Evolutionary conservation across 176 grass and related monocot species (phyloP).

Genomic region (Ampelocalamus luodianensis): DNA sequence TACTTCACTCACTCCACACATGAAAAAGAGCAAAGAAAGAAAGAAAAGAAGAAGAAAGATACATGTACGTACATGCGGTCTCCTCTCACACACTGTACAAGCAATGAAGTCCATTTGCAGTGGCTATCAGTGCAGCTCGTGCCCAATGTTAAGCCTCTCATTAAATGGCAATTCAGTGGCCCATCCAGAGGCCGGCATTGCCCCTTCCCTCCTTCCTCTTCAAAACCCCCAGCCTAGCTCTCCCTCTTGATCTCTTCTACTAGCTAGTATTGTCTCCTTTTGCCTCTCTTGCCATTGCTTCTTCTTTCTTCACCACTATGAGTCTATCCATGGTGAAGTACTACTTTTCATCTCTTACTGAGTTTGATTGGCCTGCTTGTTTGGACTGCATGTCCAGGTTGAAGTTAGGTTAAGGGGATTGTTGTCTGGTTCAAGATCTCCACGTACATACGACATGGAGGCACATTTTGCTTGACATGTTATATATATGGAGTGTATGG

Average conservation of each 20-base stretch:
- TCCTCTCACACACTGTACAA: conserved; percentile 18
- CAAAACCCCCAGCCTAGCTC: conserved; percentile 34
- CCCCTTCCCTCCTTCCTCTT: conserved; percentile 9
- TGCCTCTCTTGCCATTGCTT: background rate
- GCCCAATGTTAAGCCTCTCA: conserved; percentile 33
- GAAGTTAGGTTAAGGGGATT: conserved; percentile 49
- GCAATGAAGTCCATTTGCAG: conserved; percentile 45
- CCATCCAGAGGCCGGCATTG: conserved; percentile 41
- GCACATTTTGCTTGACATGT: background rate
- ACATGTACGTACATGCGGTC: background rate
- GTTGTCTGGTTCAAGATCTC: conserved; percentile 53
- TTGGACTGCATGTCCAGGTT: conserved; percentile 25
- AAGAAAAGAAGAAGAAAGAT: background rate
- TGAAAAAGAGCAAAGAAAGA: background rate
- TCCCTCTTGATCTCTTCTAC: background rate
- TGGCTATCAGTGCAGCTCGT: conserved; percentile 36
- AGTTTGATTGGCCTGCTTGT: background rate
- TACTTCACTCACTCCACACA: background rate
- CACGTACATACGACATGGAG: background rate
- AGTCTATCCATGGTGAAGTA: conserved; percentile 20
- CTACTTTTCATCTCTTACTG: background rate
- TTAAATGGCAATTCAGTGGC: conserved; percentile 59
- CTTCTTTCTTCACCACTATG: background rate
- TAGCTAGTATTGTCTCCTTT: conserved; percentile 11
- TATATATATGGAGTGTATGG: background rate